A percentile compares a stretch with the other conserved stretches of the same genome.
These are phyloP conservation scores for Cadophora sp. DNA, from an alignment of 2,329 filamentous ascomycete species.

Conservation along the genomic window DNA sequence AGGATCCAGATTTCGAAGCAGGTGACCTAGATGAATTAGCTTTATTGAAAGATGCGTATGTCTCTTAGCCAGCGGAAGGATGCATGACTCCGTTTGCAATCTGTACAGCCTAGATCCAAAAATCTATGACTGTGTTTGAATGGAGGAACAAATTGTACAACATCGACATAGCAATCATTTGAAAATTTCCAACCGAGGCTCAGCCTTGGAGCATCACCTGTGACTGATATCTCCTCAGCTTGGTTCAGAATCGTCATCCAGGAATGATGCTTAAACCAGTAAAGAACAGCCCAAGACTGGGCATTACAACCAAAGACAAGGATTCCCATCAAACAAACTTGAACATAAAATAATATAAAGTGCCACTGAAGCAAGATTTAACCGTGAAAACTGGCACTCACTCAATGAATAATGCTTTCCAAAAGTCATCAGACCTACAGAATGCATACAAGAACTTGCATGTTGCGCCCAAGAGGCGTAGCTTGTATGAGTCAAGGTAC, in stretches of 20 bases:
- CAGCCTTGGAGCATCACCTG: not conserved
- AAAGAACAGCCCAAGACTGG: not conserved
- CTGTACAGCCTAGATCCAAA: not conserved
- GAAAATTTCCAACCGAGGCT: too few relatives aligned
- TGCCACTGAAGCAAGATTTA: too few relatives aligned
- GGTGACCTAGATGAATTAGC: constrained; percentile 36
- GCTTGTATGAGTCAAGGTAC: constrained; percentile 66
- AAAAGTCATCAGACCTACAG: constrained; percentile 82
- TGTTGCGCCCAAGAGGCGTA: constrained; percentile 74
- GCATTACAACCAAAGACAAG: not conserved
- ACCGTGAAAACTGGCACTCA: constrained; percentile 60
- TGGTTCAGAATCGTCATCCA: not conserved
- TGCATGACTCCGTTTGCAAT: not conserved
- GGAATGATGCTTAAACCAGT: not conserved
- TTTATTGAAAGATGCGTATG: not conserved
- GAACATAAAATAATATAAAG: not conserved
- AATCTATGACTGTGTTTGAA: not conserved
- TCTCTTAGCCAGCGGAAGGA: not conserved
- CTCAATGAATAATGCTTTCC: constrained; percentile 85
- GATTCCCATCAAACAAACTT: too few relatives aligned
- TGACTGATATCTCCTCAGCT: not conserved
- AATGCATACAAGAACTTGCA: constrained; percentile 90
- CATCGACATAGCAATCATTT: not conserved
- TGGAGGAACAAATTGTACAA: not conserved
- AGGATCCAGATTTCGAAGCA: constrained; percentile 41